Base-by-base conservation (phyloP, 1,139 yeast genomes). In the Taiozyma sp. region DNA sequence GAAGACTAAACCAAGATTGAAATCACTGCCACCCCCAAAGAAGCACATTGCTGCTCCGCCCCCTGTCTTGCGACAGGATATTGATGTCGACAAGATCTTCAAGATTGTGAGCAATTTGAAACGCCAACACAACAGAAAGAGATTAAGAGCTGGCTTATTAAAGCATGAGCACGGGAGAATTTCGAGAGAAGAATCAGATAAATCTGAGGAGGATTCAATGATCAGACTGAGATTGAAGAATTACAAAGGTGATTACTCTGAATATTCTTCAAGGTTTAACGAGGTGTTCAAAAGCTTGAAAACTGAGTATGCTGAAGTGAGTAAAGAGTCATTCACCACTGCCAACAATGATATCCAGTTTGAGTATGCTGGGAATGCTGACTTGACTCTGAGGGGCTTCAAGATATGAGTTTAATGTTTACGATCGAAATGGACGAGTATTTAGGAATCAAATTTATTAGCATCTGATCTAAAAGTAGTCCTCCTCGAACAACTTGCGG, bases 401-500 rank as follows among this genome's bases (percentile, higher is more conserved):
- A 40, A 37, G 24, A 10, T 37, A 37, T 37, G 41, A 37, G 10
- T 32, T 32, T 32, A 32, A 32, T 32, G 35, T n/a, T 32, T 32
- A 32, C 35, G 35, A 32, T 32, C n/a, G 35, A 32, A 32, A 32
- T 32, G 35, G 35, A 32, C 35, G 35, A 32, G 14, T 32, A 37
- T 19, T 16, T 10, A 16, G 40, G 11, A 35, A 16, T 35, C 21
- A 35, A n/a, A 34, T 34, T 7, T 14, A n/a, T 34, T 34, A 14
- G 13, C 19, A 13, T 47, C 32, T 54, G 14, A 54, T 34, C 43
- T 55, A 55, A 2, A 56, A 19, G 49, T 72, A 66, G 22, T 76
- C 74, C 7, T 66, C 62, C 54, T 77, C 75, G 3, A 73, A 61
- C 22, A 84, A 63, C 1, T 71, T 72, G 43, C 73, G 67, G 0